These are phyloP conservation scores for Evernia prunastri DNA, from an alignment of 495 filamentous ascomycete species.

Conservation along the genomic window DNA sequence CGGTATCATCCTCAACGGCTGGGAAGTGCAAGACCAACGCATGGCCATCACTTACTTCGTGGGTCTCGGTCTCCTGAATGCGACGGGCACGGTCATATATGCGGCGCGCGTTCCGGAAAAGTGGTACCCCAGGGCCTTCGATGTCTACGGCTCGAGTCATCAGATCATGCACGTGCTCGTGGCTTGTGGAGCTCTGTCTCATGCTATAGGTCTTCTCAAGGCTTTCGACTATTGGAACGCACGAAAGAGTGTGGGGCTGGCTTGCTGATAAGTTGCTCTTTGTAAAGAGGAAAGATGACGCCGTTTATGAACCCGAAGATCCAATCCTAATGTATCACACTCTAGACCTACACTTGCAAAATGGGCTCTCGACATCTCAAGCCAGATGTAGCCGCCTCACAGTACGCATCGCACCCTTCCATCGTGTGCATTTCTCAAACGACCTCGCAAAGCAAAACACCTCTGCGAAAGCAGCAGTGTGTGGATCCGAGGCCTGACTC, in stretches of 20 bases:
- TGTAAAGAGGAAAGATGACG: no score
- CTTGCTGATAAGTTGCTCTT: not conserved
- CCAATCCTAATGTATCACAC: no score
- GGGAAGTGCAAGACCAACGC: slow-evolving; percentile 31
- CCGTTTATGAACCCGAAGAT: no score
- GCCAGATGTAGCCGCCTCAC: no score
- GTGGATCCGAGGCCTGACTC: no score
- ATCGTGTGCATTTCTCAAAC: no score
- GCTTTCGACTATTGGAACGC: slow-evolving; percentile 38
- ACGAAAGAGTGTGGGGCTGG: not conserved
- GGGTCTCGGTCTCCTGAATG: slow-evolving; percentile 34
- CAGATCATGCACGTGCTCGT: slow-evolving; percentile 39
- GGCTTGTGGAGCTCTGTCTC: slow-evolving; percentile 38
- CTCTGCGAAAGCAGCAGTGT: no score
- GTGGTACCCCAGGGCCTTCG: slow-evolving; percentile 21
- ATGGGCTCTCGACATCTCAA: no score
- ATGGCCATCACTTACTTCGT: slow-evolving; percentile 38
- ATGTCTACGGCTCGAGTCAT: slow-evolving; percentile 19
- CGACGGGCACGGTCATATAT: slow-evolving; percentile 36
- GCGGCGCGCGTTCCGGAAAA: slow-evolving; percentile 24
- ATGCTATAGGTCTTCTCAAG: slow-evolving; percentile 37
- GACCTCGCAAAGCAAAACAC: no score
- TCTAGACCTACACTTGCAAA: no score
- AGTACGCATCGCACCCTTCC: no score
- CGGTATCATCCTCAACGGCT: slow-evolving; percentile 35